phyloP scores from a whole-genome alignment of 2,329 filamentous ascomycete species.

The Ascochyta pisi region DNA sequence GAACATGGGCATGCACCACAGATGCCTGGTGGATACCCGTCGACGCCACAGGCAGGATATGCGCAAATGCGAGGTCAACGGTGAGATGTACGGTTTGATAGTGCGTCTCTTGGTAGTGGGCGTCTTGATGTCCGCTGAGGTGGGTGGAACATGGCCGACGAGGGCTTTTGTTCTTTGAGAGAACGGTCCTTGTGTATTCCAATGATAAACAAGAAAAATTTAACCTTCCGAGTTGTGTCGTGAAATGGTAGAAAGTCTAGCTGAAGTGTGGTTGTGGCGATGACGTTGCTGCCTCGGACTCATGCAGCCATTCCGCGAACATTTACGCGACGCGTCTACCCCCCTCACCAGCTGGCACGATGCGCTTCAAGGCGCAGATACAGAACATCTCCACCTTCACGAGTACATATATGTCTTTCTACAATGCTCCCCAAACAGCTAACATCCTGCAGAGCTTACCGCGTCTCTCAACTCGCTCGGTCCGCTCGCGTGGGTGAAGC shows the following conservation, averaged over 20 bases:
- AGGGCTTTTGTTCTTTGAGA: not conserved
- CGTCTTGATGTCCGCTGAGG: not conserved
- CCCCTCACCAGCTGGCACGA: constrained; percentile 34
- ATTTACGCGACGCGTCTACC: constrained; percentile 20
- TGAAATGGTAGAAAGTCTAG: not conserved
- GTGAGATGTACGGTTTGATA: not conserved
- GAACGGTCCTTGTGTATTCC: not conserved
- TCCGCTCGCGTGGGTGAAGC: constrained; percentile 87
- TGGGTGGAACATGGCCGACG: not conserved
- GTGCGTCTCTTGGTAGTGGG: not conserved
- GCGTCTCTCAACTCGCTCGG: constrained; percentile 71
- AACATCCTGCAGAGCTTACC: constrained; percentile 59
- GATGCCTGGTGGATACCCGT: not conserved
- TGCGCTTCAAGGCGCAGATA: constrained; percentile 63
- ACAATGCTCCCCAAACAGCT: not conserved
- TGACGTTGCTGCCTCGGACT: constrained; percentile 18
- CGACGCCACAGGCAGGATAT: not conserved
- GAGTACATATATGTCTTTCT: constrained; percentile 48
- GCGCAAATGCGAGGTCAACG: not conserved
- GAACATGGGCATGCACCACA: constrained; percentile 4
- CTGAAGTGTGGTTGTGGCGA: not conserved
- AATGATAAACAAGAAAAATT: too few species aligned
- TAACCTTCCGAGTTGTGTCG: not conserved
- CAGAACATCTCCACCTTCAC: constrained; percentile 60
- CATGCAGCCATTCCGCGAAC: not conserved